These are phyloP conservation scores for Leccinum arenicola DNA, from an alignment of 768 basidiomycete genomes.

Conservation along the genomic window DNA sequence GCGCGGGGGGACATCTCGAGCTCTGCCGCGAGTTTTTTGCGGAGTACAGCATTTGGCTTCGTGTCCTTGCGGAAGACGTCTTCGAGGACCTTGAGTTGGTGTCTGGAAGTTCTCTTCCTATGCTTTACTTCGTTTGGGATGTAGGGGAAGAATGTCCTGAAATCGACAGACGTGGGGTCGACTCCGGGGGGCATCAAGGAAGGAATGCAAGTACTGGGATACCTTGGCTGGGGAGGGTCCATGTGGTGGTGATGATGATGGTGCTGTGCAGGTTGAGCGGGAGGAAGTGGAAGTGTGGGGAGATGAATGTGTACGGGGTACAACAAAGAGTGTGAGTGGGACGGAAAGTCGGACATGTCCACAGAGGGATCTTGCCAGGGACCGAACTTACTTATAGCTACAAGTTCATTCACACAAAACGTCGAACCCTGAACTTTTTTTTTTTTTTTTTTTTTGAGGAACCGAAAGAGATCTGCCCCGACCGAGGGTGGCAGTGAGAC, in stretches of 20 bases:
- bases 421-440: constrained; percentile 16
- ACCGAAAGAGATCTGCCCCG: neutral
- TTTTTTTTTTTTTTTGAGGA: neutral
- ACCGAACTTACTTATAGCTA: constrained; percentile 19
- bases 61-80: constrained; percentile 82
- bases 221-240: constrained; percentile 30
- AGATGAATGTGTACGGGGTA: constrained; percentile 18
- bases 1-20: constrained; percentile 91
- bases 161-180: constrained; percentile 69
- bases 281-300: neutral
- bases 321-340: constrained; percentile 29
- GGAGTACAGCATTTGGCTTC: constrained; percentile 81
- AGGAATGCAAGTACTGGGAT: constrained; percentile 41
- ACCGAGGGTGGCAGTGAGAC: neutral
- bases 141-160: constrained; percentile 84
- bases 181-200: constrained; percentile 48
- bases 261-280: neutral
- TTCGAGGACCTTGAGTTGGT: constrained; percentile 89
- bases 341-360: constrained; percentile 27
- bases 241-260: constrained; percentile 22
- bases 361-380: neutral
- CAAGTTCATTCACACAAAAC: constrained; percentile 24
- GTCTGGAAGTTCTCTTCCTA: constrained; percentile 81
- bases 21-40: constrained; percentile 77
- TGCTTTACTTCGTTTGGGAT: constrained; percentile 94